Base-by-base conservation (phyloP, 768 basidiomycete species). In the Lyophyllum semitale region DNA sequence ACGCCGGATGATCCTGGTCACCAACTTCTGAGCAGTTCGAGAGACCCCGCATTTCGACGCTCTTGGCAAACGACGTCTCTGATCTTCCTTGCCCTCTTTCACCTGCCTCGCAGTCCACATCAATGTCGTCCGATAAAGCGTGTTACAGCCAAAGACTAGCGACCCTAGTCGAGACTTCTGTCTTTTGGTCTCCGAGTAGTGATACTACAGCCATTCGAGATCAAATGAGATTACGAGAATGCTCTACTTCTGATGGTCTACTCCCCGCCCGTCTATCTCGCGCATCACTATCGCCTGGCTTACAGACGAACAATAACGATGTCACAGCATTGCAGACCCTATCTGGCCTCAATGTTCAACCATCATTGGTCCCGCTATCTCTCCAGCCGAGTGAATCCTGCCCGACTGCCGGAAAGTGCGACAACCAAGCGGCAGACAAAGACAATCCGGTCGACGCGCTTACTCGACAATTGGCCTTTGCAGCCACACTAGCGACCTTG, bases 401-500 rank as follows among this genome's bases (percentile, higher is more conserved):
- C 23, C 51, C 51, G 0, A 29, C 47, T 38, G n/a, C 32, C 11
- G 17, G 22, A 17, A 20, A n/a, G 41, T 37, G 26, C 15, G 15
- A 53, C 15, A 18, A 0, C 25, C 17, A 38, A 22, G 12, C 26
- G 27, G 25, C 15, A 20, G 8, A 18, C 13, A 30, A 52, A 9
- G 29, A 59, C 33, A 25, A 27, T 51, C 51, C 52, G 37, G 44
- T 47, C 3, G 23, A 57, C 18, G 22, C 29, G 8, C 38, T 43
- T 17, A 11, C 52, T 23, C 52, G 55, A 35, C 37, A 42, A 40
- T 38, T 59, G 30, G 51, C 54, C 13, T 30, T 59, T 35, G 53
- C 54, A 18, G 58, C 55, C 15, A 43, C 61, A 20, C 37, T 59
- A 5, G 55, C 55, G 27, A 27, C 52, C 18, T 37, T 59, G 17